Base-by-base conservation (phyloP, 2,329 filamentous ascomycete genomes). In the Allantophomopsis cytisporea region DNA sequence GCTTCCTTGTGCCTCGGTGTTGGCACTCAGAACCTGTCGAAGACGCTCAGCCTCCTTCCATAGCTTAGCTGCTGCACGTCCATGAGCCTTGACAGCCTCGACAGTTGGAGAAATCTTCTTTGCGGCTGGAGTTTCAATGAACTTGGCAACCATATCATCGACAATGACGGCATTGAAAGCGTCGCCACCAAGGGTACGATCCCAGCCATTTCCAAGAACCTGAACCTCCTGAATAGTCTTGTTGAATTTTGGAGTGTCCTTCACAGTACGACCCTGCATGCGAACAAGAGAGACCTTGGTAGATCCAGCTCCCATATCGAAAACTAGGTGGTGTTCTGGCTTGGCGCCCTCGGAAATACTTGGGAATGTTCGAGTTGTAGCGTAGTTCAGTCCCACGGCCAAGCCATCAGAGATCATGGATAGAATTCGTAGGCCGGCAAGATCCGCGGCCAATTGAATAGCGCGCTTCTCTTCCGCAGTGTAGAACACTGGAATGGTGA, bases 201-300 rank as follows among this genome's bases (percentile, higher is more conserved):
- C 91, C 83, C 85, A 98, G 44, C 85, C 86, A 49, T 73, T 73
- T 42, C 89, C 88, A 35, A 95, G 52, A 31, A 94, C 84, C 45
- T 86, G 76, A n/a, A 96, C 81, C 58, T 98, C 91, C 57, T 96
- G 91, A 23, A 98, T 65, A 1, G 87, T 95, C 73, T 96, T 96
- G 69, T 95, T 96, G 66, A 76, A 89, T 59, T 83, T 87, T 48
- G 87, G 88, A 40, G 89, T 64, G 51, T 95, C 89, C 69, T 96
- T 98, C 45, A 96, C 80, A 2, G 73, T 79, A 50, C 81, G 80
- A 56, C 83, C 83, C 60, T 95, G 88, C 63, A 98, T 94, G 52
- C 80, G 82, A 56, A 98, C 63, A 39, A 98, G 67, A 6, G 87
- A 91, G 4, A 89, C 89, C 51, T 86, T 94, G 23, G 89, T 83